phyloP scores from a whole-genome alignment of 139 green algal genomes.

The Chlamydomonas asymmetrica region DNA sequence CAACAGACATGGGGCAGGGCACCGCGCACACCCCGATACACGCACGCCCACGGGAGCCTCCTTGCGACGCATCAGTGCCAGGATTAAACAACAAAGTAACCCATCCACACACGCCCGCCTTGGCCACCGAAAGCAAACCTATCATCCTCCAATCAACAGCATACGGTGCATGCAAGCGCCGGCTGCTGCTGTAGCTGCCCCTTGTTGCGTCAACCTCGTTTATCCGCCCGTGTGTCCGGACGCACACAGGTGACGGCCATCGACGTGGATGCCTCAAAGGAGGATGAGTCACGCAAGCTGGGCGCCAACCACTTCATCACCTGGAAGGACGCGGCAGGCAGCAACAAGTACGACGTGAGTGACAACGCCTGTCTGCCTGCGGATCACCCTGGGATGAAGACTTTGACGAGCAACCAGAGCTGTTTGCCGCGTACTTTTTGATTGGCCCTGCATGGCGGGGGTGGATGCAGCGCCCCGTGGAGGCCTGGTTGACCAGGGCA shows the following conservation, averaged over 20 bases:
- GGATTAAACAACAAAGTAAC: no score
- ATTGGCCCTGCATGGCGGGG: background rate
- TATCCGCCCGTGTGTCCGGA: background rate
- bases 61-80: no score
- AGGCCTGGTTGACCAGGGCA: background rate
- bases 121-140: no score
- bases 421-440: background rate
- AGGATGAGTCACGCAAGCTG: conserved; percentile 39
- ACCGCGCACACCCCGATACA: no score
- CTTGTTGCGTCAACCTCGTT: background rate
- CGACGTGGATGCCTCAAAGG: conserved; percentile 30
- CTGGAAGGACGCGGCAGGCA: background rate
- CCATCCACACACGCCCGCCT: no score
- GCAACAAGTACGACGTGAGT: background rate
- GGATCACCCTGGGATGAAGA: background rate
- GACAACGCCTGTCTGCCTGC: background rate
- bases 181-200: background rate
- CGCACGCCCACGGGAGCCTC: no score
- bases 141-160: background rate
- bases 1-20: no score
- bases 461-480: background rate
- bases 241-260: conserved; percentile 41
- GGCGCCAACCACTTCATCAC: conserved; percentile 32
- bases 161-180: background rate
- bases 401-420: conserved; percentile 3